A percentile compares a stretch with the other conserved stretches of the same genome.
Evolutionary conservation across 371 early-diverging fungal genomes (phyloP).

Genomic region (Mucor circinelloides): DNA sequence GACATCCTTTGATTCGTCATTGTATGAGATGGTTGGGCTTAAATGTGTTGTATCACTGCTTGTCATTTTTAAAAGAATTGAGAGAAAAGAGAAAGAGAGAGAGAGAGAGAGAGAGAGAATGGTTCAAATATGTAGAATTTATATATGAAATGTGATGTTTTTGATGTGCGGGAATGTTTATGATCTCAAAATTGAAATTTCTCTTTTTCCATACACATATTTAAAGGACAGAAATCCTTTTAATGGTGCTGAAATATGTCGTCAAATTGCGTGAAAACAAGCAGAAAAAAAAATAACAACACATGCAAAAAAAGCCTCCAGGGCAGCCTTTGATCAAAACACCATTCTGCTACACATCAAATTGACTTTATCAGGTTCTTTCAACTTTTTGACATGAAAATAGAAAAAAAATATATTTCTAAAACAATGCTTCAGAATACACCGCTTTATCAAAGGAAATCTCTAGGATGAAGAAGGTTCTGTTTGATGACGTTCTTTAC

Average conservation of each 20-base stretch:
- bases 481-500: constrained; percentile 27
- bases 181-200: constrained; percentile 17
- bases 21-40: background rate
- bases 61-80: constrained; percentile 8
- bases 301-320: background rate
- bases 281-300: background rate
- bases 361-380: background rate
- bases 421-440: background rate
- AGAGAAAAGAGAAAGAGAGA: constrained; percentile 10
- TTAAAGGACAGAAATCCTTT: constrained; percentile 15
- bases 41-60: background rate
- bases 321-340: background rate
- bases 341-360: background rate
- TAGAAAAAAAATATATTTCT: background rate
- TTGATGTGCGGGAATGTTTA: constrained; percentile 26
- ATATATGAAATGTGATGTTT: background rate
- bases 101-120: constrained; percentile 9
- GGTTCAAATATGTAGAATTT: constrained; percentile 6
- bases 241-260: background rate
- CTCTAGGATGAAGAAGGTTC: background rate
- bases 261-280: background rate
- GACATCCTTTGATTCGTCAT: no score
- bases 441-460: background rate
- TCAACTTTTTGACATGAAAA: background rate
- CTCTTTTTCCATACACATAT: background rate